Evolutionary conservation across 768 basidiomycete genomes (phyloP).

Genomic region (Suillus variegatus): DNA sequence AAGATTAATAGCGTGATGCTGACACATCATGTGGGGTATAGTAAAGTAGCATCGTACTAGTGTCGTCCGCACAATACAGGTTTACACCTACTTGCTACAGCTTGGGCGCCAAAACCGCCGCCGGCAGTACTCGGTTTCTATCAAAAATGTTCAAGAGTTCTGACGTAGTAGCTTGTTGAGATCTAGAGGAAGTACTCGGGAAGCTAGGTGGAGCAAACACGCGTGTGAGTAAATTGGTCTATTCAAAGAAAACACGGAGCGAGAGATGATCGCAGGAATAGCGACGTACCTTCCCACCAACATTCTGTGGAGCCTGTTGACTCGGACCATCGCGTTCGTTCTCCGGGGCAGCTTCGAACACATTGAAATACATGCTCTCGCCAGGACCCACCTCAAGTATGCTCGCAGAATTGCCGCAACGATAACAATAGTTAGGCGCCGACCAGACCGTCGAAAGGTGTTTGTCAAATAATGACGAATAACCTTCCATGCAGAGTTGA

Average conservation of each 20-base stretch:
- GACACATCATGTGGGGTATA: slow-evolving; percentile 7
- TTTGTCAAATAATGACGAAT: slow-evolving; percentile 94
- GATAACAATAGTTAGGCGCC: slow-evolving; percentile 98
- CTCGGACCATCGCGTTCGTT: slow-evolving; percentile 91
- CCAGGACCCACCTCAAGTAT: slow-evolving; percentile 95
- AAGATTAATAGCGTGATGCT: slow-evolving; percentile 10
- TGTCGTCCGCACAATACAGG: not conserved
- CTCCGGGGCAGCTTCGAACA: slow-evolving; percentile 98
- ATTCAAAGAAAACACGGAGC: slow-evolving; percentile 1
- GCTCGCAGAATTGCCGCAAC: slow-evolving; percentile 96
- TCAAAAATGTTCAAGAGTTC: slow-evolving; percentile 4
- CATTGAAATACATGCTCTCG: slow-evolving; percentile 90
- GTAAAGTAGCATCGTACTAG: slow-evolving; percentile 9
- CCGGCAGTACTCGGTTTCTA: slow-evolving; percentile 8
- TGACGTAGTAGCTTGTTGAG: not conserved
- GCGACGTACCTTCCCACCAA: slow-evolving; percentile 62
- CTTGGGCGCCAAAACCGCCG: slow-evolving; percentile 14
- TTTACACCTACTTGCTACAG: slow-evolving; percentile 12
- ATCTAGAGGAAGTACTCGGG: slow-evolving; percentile 76
- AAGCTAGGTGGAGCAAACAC: slow-evolving; percentile 43
- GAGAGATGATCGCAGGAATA: not conserved
- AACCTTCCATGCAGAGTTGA: slow-evolving; percentile 99
- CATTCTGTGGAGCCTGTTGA: slow-evolving; percentile 74
- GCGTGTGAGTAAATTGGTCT: slow-evolving; percentile 2
- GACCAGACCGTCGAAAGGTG: slow-evolving; percentile 98